These are phyloP conservation scores for Acidiella bohemica DNA, from an alignment of 495 filamentous ascomycete genomes.

Conservation along the genomic window DNA sequence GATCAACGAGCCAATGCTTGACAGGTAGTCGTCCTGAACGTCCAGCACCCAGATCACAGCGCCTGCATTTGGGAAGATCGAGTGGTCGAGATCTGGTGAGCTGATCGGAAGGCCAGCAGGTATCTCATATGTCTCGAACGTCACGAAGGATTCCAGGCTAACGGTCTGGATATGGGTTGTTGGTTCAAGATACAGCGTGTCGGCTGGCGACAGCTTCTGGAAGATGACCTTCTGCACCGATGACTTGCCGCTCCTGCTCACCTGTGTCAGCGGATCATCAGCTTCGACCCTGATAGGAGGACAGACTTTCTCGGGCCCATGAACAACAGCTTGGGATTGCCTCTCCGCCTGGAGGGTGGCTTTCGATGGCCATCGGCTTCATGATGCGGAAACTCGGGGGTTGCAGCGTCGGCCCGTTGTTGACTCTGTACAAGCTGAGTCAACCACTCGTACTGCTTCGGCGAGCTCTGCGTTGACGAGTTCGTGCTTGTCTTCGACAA, in stretches of 20 bases:
- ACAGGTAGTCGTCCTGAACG: slow-evolving; percentile 90
- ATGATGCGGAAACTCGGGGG: neutral
- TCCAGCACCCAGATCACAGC: slow-evolving; percentile 98
- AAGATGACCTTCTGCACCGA: slow-evolving; percentile 97
- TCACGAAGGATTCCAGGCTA: slow-evolving; percentile 92
- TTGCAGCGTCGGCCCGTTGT: slow-evolving; percentile 1
- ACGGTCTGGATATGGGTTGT: slow-evolving; percentile 88
- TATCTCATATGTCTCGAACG: slow-evolving; percentile 96
- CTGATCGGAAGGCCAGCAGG: slow-evolving; percentile 85
- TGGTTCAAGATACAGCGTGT: slow-evolving; percentile 88
- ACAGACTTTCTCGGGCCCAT: slow-evolving; percentile 86
- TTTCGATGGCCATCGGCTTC: neutral
- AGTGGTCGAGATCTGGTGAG: slow-evolving; percentile 73
- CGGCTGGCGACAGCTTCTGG: slow-evolving; percentile 87
- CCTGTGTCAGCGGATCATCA: slow-evolving; percentile 1
- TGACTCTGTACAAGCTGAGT: slow-evolving; percentile 14
- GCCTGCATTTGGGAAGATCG: slow-evolving; percentile 86
- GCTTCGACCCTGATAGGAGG: neutral
- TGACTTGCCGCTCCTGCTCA: slow-evolving; percentile 78
- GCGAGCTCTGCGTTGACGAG: slow-evolving; percentile 12
- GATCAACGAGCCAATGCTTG: slow-evolving; percentile 76
- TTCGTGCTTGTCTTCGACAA: slow-evolving; percentile 5
- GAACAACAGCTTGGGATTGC: slow-evolving; percentile 76
- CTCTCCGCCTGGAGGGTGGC: slow-evolving; percentile 15
- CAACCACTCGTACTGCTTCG: slow-evolving; percentile 11